Base-by-base conservation (phyloP, 2,329 filamentous ascomycete genomes). In the Chrysosporium keratinophilum region DNA sequence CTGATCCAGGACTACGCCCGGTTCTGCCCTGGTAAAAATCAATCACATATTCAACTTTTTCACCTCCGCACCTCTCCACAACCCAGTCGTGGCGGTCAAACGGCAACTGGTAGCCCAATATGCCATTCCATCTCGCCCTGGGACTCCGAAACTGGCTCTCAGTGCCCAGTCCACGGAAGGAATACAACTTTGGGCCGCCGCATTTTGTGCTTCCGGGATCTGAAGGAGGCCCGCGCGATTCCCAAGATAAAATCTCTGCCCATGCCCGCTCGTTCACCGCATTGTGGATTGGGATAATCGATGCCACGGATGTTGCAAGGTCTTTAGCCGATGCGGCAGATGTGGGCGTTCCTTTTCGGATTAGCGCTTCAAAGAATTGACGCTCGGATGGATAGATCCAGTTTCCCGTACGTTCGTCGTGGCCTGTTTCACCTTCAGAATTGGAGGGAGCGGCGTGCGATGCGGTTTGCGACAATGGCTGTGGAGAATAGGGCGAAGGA, bases 1-100 rank as follows among this genome's bases (percentile, higher is more conserved):
- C 54, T 67, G 70, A 28, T 55, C 60, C 63, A 58, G 68, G 54
- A 65, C 70, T 61, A 49, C 52, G 50, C 52, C 70, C 68, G 31
- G 75, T 68, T 61, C 76, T 81, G 0, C 93, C 93, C 4, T 88
- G 83, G 67, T 98, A 98, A 64, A 98, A 98, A 71, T 98, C 93
- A 69, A 98, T 98, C 39, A 98, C 85, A 67, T 98, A 98, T 63
- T 97, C 93, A 47, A 98, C 74, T 64, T 81, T 81, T 54, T 68
- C 65, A 5, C 73, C 73, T 17, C 87, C 91, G 66, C 93, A 97
- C 50, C 93, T 78, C 71, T 98, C 90, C 35, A 98, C 84, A 20
- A 96, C 83, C 93, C 93, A 98, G 69, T 98, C 93, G 69, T 98
- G 93, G 28, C 93, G 78, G 71, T 98, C 93, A 69, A 98, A 98